A percentile compares a stretch with the other conserved stretches of the same genome.
These are phyloP conservation scores for Karstenula rhodostoma DNA, from an alignment of 2,329 filamentous ascomycete species.

Conservation along the genomic window DNA sequence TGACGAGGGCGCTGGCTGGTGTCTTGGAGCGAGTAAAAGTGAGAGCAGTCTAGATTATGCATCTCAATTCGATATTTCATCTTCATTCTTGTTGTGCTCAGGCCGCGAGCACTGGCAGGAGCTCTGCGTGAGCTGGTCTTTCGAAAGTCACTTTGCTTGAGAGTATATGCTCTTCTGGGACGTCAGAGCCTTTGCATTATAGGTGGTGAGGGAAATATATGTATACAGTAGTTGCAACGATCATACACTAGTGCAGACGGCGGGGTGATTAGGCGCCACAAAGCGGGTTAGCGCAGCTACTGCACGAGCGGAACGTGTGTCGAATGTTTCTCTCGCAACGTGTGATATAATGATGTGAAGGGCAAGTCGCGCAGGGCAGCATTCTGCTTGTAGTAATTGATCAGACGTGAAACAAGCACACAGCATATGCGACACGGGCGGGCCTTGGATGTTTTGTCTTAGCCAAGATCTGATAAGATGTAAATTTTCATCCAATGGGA, in stretches of 20 bases:
- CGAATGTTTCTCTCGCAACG: background rate
- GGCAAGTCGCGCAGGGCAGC: background rate
- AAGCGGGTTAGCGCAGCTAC: background rate
- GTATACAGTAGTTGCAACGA: too few species aligned
- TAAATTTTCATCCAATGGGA: background rate
- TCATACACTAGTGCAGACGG: too few species aligned
- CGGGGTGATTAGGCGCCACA: too few species aligned
- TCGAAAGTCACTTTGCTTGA: too few species aligned
- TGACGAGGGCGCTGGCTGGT: background rate
- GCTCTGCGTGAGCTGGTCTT: too few species aligned
- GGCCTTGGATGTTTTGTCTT: background rate
- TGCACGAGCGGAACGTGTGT: conserved; percentile 5
- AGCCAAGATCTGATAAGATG: background rate
- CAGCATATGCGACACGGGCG: background rate
- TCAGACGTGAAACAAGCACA: background rate
- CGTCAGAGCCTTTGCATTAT: too few species aligned
- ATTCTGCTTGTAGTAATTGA: background rate
- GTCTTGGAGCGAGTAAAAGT: background rate
- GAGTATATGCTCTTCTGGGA: too few species aligned
- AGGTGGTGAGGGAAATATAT: too few species aligned
- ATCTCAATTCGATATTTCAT: background rate
- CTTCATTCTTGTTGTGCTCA: background rate
- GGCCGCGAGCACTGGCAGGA: too few species aligned
- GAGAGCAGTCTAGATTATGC: background rate
- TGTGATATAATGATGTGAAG: background rate